A percentile compares a stretch with the other conserved stretches of the same genome.
Conservation (phyloP, 1,284 basidiomycete genomes). For the Malassezia slooffiae region DNA sequence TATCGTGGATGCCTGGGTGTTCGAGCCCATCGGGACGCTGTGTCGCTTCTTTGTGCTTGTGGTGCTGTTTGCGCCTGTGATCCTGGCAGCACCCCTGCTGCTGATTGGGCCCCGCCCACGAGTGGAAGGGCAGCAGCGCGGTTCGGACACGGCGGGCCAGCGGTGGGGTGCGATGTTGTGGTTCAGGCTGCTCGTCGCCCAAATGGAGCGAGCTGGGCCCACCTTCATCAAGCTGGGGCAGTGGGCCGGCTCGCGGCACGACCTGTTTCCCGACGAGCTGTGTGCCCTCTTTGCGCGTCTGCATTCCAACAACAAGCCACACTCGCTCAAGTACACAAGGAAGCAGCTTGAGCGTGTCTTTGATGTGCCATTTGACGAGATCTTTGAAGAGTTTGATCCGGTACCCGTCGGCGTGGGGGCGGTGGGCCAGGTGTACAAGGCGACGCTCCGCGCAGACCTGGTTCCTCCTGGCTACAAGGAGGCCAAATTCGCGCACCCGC, state of each 20-base stretch:
- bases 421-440: slow-evolving; percentile 89
- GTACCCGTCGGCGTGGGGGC: slow-evolving; percentile 91
- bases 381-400: slow-evolving; percentile 81
- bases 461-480: slow-evolving; percentile 54
- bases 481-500: slow-evolving; percentile 17
- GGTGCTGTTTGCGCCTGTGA: slow-evolving; percentile 73
- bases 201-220: slow-evolving; percentile 89
- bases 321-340: slow-evolving; percentile 71
- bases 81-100: slow-evolving; percentile 73
- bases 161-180: slow-evolving; percentile 58
- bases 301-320: slow-evolving; percentile 78
- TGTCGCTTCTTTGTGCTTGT: slow-evolving; percentile 74
- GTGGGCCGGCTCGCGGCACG: slow-evolving; percentile 92
- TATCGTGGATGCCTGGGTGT: slow-evolving; percentile 50
- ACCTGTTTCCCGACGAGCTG: slow-evolving; percentile 84
- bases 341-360: slow-evolving; percentile 75
- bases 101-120: slow-evolving; percentile 53
- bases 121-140: slow-evolving; percentile 22
- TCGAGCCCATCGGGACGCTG: slow-evolving; percentile 77
- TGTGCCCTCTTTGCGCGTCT: slow-evolving; percentile 75
- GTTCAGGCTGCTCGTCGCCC: slow-evolving; percentile 75
- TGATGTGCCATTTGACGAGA: slow-evolving; percentile 59
- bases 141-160: slow-evolving; percentile 26
- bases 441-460: slow-evolving; percentile 65
- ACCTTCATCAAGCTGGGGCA: slow-evolving; percentile 98